Base-by-base conservation (phyloP, 495 filamentous ascomycete species). In the Neurospora hispaniola region DNA sequence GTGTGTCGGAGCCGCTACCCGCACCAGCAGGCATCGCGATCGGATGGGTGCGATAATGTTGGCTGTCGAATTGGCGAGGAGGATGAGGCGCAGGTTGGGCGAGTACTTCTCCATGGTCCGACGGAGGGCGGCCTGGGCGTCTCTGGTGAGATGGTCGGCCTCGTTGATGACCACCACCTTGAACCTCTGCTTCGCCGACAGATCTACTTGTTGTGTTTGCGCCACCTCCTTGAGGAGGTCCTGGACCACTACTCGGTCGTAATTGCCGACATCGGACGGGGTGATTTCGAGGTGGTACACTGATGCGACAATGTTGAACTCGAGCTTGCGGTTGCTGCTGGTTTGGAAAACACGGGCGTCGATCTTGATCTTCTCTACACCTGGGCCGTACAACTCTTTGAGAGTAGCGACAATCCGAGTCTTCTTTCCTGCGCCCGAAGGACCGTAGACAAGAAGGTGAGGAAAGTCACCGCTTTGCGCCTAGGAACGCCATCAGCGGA, bases 161-260 rank as follows among this genome's bases (percentile, higher is more conserved):
- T 99, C 96, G 78, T 99, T 99, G 85, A 99, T 97, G 43, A 99
- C 94, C 3, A 99, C 96, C 14, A 99, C 93, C 84, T 99, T 99
- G 85, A 99, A 99, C 62, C 89, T 87, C 80, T 99, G 96, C 79
- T 89, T 92, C 39, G 96, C 96, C 8, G 88, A 82, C 72, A 93
- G 86, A 80, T 99, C 96, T 16, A 99, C 96, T 82, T 98, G 96
- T 82, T 98, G 96, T 38, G 96, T 99, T 82, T 99, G 96, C 42
- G 96, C 96, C 11, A 98, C 94, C 81, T 99, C 96, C 81, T 99
- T 99, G 41, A 99, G 87, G 54, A 99, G 85, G 80, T 97, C 95
- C 79, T 98, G 96, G 16, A 99, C 83, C 11, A 99, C 94, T 2
- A 99, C 96, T 69, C 96, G 88, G 81, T 99, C 96, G 76, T 97